A percentile compares a stretch with the other conserved stretches of the same genome.
phyloP scores from a whole-genome alignment of 352 stramenopile species.

The Globisporangium spinosum region DNA sequence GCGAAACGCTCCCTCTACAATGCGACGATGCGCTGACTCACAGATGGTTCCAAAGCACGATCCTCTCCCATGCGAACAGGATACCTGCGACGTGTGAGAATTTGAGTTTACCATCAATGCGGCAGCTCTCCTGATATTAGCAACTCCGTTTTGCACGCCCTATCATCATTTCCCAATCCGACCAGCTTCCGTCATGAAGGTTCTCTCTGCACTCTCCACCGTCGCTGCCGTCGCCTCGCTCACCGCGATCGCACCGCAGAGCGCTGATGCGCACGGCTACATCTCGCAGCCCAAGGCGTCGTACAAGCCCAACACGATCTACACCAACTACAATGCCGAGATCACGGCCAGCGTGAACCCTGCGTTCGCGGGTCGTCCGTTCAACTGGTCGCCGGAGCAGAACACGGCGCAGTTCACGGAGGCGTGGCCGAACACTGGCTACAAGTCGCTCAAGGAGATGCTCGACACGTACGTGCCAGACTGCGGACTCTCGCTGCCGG shows the following conservation, averaged over 20 bases:
- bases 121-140: not conserved
- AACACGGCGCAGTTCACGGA: slow-evolving; percentile 16
- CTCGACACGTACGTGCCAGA: slow-evolving; percentile 27
- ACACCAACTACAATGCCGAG: slow-evolving; percentile 29
- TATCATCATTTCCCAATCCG: not conserved
- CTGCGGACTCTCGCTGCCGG: slow-evolving; percentile 27
- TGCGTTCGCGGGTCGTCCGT: slow-evolving; percentile 11
- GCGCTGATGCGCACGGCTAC: slow-evolving; percentile 25
- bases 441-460: slow-evolving; percentile 21
- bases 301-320: slow-evolving; percentile 22
- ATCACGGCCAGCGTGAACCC: slow-evolving; percentile 23
- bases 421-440: slow-evolving; percentile 8
- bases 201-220: not conserved
- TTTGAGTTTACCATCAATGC: not conserved
- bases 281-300: slow-evolving; percentile 22
- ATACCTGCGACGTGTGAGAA: slow-evolving; percentile 2
- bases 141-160: not conserved
- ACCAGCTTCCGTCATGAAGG: not conserved
- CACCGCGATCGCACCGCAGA: not conserved
- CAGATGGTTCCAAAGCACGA: not conserved
- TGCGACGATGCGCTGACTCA: not conserved
- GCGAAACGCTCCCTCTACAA: not conserved
- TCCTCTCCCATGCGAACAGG: not conserved
- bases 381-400: slow-evolving; percentile 17
- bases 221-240: not conserved